Percentiles rank a stretch among this genome's conserved stretches.
Evolutionary conservation across 2,329 filamentous ascomycete genomes (phyloP).

Genomic region (Tolypocladium tropicale): DNA sequence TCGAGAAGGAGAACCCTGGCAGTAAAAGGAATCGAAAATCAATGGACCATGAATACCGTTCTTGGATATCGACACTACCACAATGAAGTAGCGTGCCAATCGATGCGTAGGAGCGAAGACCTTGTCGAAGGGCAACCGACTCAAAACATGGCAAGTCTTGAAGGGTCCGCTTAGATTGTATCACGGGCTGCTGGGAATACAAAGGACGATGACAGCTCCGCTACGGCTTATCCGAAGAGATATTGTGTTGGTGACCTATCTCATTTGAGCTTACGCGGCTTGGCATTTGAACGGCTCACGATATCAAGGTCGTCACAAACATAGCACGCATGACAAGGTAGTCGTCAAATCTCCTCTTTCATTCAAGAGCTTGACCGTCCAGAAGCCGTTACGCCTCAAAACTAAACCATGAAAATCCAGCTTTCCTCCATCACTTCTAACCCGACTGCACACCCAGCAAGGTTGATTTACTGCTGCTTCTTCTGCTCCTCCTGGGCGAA

Average conservation of each 20-base stretch:
- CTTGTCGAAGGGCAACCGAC: neutral
- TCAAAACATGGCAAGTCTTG: neutral
- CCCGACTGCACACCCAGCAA: constrained; percentile 29
- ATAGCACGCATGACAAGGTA: neutral
- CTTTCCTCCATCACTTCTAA: constrained; percentile 12
- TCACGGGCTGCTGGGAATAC: too few species aligned
- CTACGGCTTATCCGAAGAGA: neutral
- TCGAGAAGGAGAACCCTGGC: too few species aligned
- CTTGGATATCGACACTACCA: too few species aligned
- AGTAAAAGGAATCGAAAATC: too few species aligned
- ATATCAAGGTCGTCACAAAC: neutral
- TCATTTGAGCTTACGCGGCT: too few species aligned
- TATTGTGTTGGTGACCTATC: neutral
- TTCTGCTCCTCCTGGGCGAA: constrained; percentile 61
- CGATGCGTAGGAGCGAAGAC: too few species aligned
- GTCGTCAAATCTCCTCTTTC: constrained; percentile 21
- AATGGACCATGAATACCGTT: too few species aligned
- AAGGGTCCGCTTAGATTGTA: too few species aligned
- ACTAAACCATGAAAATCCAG: constrained; percentile 22
- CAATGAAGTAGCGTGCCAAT: too few species aligned
- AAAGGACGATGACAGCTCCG: neutral
- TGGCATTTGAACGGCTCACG: neutral
- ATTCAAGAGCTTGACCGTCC: constrained; percentile 23
- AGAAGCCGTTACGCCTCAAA: constrained; percentile 28
- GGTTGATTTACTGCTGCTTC: constrained; percentile 28